These are phyloP conservation scores for Datura wrightii DNA, from an alignment of 257 asterid species.

Conservation along the genomic window DNA sequence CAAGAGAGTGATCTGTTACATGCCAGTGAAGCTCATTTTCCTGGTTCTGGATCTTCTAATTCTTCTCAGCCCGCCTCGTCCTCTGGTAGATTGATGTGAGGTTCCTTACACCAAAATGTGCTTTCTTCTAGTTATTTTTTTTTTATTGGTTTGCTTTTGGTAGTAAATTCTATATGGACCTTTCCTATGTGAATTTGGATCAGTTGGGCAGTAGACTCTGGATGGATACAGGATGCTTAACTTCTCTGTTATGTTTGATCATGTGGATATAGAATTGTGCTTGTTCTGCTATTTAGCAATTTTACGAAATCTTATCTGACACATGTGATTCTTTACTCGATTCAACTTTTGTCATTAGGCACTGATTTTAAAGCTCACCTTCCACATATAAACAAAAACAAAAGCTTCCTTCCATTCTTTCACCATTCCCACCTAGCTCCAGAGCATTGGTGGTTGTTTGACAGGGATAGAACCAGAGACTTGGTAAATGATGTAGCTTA, in stretches of 20 bases:
- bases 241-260: background rate
- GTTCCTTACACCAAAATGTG: slow-evolving; percentile 27
- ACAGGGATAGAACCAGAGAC: background rate
- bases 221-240: background rate
- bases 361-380: background rate
- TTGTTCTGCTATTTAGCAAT: background rate
- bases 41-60: background rate
- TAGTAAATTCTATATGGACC: background rate
- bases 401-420: background rate
- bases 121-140: background rate
- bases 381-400: background rate
- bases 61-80: slow-evolving; percentile 43
- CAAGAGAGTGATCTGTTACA: slow-evolving; percentile 48
- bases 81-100: slow-evolving; percentile 61
- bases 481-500: background rate
- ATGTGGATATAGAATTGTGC: background rate
- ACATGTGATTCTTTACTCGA: background rate
- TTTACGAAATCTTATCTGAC: background rate
- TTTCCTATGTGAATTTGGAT: background rate
- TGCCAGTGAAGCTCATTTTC: slow-evolving; percentile 36
- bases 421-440: background rate
- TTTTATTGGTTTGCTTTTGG: background rate
- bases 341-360: background rate
- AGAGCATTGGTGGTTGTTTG: background rate
- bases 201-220: background rate